Conservation (phyloP, 805 yeast genomes). For the Nematodospora valgi region DNA sequence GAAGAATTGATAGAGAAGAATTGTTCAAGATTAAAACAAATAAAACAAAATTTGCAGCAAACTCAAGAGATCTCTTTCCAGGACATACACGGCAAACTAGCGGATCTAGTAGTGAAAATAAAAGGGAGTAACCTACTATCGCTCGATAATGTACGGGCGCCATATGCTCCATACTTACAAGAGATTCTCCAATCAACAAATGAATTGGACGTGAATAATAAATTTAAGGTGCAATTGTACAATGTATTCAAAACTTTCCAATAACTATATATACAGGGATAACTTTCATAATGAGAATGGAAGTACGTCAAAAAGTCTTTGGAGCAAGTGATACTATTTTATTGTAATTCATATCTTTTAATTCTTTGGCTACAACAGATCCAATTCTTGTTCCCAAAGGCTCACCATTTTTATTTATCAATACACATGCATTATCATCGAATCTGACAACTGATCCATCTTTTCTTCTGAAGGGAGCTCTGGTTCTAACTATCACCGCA, state of each 20-base stretch:
- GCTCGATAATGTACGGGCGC: not conserved
- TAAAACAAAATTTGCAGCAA: not conserved
- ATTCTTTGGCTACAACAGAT: constrained; percentile 87
- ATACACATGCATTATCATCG: constrained; percentile 96
- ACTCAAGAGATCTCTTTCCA: not conserved
- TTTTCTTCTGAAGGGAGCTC: constrained; percentile 67
- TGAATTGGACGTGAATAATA: not conserved
- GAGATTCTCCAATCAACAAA: not conserved
- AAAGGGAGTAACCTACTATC: not conserved
- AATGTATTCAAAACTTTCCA: constrained; percentile 5
- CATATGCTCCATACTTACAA: not conserved
- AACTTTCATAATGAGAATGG: no score
- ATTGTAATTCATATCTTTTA: constrained; percentile 76
- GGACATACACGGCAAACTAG: not conserved
- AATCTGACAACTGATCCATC: constrained; percentile 87
- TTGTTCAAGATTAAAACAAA: constrained; percentile 5
- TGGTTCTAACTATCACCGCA: constrained; percentile 93
- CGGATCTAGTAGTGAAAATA: not conserved
- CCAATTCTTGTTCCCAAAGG: constrained; percentile 93
- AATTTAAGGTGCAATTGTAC: constrained; percentile 1
- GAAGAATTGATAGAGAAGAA: constrained; percentile 10
- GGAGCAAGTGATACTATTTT: constrained; percentile 92
- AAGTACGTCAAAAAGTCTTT: constrained; percentile 35
- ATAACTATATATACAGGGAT: not conserved
- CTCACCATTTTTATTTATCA: constrained; percentile 87